A percentile compares a stretch with the other conserved stretches of the same genome.
Conservation (phyloP, 495 filamentous ascomycete species). For the Penicillium ucsense region DNA sequence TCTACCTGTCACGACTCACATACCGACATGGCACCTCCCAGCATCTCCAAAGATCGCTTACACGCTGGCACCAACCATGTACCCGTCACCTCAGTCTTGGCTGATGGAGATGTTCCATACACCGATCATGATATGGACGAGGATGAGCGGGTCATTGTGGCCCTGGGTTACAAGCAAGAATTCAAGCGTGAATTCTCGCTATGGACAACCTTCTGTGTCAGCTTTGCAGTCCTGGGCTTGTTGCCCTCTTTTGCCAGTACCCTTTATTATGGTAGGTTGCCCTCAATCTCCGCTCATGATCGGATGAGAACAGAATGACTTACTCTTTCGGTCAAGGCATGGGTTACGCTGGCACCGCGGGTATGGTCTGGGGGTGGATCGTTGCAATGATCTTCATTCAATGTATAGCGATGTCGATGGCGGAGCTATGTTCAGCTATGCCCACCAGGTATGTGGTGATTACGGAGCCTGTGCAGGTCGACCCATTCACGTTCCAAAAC, state of each 20-base stretch:
- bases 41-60: slow-evolving; percentile 6
- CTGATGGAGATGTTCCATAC: slow-evolving; percentile 51
- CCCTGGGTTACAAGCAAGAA: slow-evolving; percentile 69
- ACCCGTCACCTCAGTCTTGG: slow-evolving; percentile 60
- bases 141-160: slow-evolving; percentile 61
- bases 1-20: too few species aligned
- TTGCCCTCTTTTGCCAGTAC: slow-evolving; percentile 69
- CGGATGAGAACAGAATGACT: too few species aligned
- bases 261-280: slow-evolving; percentile 50
- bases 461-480: too few species aligned
- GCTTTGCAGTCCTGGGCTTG: slow-evolving; percentile 65
- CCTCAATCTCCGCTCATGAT: neutral
- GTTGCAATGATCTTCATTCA: slow-evolving; percentile 68
- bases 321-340: slow-evolving; percentile 35
- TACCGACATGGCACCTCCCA: neutral
- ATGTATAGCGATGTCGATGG: slow-evolving; percentile 59
- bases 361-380: slow-evolving; percentile 81
- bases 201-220: slow-evolving; percentile 76
- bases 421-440: slow-evolving; percentile 59
- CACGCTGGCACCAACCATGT: slow-evolving; percentile 34
- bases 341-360: slow-evolving; percentile 71
- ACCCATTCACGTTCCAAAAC: too few species aligned
- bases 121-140: slow-evolving; percentile 41
- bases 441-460: slow-evolving; percentile 41
- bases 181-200: slow-evolving; percentile 77